A percentile compares a stretch with the other conserved stretches of the same genome.
Conservation (phyloP, 176 grass and related monocot species). For the Cenchrus americanus region DNA sequence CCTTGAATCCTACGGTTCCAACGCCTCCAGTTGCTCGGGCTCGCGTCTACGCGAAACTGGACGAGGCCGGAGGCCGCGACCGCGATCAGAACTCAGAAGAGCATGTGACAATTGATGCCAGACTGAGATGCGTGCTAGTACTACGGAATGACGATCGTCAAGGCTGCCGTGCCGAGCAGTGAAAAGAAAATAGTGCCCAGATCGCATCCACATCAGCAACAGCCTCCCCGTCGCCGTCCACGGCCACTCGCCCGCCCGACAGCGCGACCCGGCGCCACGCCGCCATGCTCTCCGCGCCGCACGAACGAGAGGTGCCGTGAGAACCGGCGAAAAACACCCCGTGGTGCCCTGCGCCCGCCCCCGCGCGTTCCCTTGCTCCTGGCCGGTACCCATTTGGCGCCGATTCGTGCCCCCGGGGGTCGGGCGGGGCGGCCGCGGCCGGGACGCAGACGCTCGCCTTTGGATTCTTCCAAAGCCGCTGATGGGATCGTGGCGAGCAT, state of each 20-base stretch:
- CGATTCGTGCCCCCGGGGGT: conserved; percentile 23
- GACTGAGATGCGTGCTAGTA: not conserved
- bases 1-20: too few relatives aligned
- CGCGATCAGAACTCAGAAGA: not conserved
- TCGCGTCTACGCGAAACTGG: not conserved
- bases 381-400: conserved; percentile 37
- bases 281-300: conserved; percentile 24
- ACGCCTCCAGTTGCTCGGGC: not conserved
- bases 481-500: conserved; percentile 31
- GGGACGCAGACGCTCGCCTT: conserved; percentile 29
- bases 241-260: conserved; percentile 10
- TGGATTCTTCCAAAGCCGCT: conserved; percentile 59
- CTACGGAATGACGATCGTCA: not conserved
- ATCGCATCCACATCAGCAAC: not conserved
- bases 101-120: not conserved
- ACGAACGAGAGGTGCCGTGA: not conserved
- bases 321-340: not conserved
- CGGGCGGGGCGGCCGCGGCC: not conserved
- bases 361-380: conserved; percentile 19
- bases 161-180: not conserved
- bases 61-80: too few relatives aligned
- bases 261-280: conserved; percentile 26
- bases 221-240: too few relatives aligned
- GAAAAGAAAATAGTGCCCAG: not conserved
- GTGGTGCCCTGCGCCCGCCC: not conserved